Evolutionary conservation across 176 grass and related monocot species (phyloP).

Genomic region (barley (Hordeum vulgare)): DNA sequence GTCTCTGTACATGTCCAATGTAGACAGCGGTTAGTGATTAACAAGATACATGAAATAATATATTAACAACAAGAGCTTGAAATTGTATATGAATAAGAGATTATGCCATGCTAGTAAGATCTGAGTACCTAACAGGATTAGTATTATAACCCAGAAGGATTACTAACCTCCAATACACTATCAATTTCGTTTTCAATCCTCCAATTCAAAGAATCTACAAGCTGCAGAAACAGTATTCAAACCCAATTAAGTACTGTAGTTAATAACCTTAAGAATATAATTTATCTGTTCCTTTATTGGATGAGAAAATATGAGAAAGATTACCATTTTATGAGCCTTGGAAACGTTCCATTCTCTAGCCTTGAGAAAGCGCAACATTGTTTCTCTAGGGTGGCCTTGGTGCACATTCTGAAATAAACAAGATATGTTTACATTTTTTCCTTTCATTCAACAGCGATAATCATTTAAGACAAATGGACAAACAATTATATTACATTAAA

Average conservation of each 20-base stretch:
- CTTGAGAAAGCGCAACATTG: constrained; percentile 78
- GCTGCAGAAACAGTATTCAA: constrained; percentile 41
- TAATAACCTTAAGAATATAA: neutral
- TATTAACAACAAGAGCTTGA: neutral
- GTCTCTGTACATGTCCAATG: constrained; percentile 59
- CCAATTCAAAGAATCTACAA: constrained; percentile 90
- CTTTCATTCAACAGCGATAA: neutral
- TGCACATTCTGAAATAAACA: constrained; percentile 73
- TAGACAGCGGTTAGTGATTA: constrained; percentile 12
- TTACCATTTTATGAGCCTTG: constrained; percentile 99
- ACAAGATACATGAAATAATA: neutral
- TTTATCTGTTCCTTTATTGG: neutral
- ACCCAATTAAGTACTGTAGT: neutral
- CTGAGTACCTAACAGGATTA: neutral
- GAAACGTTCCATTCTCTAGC: constrained; percentile 78
- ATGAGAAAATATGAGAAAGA: neutral
- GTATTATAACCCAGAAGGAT: constrained; percentile 16
- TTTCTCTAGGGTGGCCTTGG: constrained; percentile 76
- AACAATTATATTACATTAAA: constrained; percentile 8
- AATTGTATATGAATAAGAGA: neutral
- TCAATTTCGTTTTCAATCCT: constrained; percentile 92
- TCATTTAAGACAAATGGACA: constrained; percentile 12
- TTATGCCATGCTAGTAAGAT: neutral
- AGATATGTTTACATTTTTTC: neutral
- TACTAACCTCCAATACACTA: constrained; percentile 69